These are phyloP conservation scores for Leccinellum rugosiceps DNA, from an alignment of 768 basidiomycete genomes.

Conservation along the genomic window DNA sequence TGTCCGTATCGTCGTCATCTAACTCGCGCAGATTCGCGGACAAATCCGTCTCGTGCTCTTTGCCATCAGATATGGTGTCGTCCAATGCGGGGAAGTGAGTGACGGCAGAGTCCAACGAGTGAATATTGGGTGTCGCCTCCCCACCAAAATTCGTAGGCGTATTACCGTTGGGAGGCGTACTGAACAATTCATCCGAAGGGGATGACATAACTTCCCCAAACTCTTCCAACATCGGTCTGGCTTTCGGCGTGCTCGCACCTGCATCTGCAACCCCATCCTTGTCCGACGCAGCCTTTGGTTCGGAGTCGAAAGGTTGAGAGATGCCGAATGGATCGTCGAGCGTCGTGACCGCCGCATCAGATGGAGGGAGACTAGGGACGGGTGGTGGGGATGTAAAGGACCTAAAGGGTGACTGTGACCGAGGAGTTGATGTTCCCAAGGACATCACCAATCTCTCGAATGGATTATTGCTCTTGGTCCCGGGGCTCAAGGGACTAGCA, in stretches of 20 bases:
- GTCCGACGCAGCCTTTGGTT: constrained; percentile 15
- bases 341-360: constrained; percentile 2
- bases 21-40: constrained; percentile 53
- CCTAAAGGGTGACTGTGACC: constrained; percentile 60
- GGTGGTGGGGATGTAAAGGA: constrained; percentile 42
- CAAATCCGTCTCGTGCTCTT: constrained; percentile 51
- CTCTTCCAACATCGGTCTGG: constrained; percentile 10
- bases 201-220: constrained; percentile 24
- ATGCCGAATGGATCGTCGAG: constrained; percentile 57
- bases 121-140: constrained; percentile 13
- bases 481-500: constrained; percentile 39
- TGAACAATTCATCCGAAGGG: constrained; percentile 48
- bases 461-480: constrained; percentile 83
- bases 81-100: constrained; percentile 40
- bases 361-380: constrained; percentile 29
- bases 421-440: constrained; percentile 37
- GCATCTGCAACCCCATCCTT: constrained; percentile 17
- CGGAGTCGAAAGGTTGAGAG: constrained; percentile 25
- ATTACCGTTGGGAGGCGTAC: constrained; percentile 54
- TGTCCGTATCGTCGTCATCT: constrained; percentile 55
- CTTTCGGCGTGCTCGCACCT: constrained; percentile 20
- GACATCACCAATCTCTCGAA: constrained; percentile 71
- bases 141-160: constrained; percentile 21
- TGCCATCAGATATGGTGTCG: constrained; percentile 21
- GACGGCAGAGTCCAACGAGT: constrained; percentile 26